Conservation (phyloP, 2,329 filamentous ascomycete genomes). For the Stemphylium beticola region DNA sequence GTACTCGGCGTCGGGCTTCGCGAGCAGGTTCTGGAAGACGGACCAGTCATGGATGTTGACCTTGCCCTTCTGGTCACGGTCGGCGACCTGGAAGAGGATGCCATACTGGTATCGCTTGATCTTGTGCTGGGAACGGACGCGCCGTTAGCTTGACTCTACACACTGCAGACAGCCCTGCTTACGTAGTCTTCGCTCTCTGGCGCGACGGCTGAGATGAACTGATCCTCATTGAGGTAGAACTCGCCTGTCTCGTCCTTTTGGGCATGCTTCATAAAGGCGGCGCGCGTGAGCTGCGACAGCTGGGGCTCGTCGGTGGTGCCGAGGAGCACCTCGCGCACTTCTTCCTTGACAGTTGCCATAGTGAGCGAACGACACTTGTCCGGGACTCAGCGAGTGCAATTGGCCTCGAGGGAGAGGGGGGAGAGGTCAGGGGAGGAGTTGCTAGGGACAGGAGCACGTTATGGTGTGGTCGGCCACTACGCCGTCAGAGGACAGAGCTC, state of each 20-base stretch:
- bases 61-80: constrained; percentile 74
- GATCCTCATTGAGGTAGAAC: constrained; percentile 78
- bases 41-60: constrained; percentile 86
- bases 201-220: constrained; percentile 90
- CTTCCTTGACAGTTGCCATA: constrained; percentile 72
- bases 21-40: constrained; percentile 90
- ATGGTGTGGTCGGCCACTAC: constrained; percentile 28
- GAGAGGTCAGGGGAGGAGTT: constrained; percentile 19
- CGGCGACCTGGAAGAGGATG: constrained; percentile 90
- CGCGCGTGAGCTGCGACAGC: constrained; percentile 75
- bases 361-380: constrained; percentile 19
- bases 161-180: constrained; percentile 51
- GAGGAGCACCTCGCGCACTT: constrained; percentile 65
- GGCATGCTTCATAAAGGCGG: constrained; percentile 78
- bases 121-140: constrained; percentile 73
- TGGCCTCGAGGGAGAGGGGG: constrained; percentile 23
- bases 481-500: constrained; percentile 27
- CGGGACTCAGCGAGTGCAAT: constrained; percentile 33
- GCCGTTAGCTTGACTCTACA: constrained; percentile 38
- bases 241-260: constrained; percentile 78
- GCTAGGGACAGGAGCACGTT: constrained; percentile 19
- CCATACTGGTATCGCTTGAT: constrained; percentile 96
- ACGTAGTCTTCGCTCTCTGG: constrained; percentile 90
- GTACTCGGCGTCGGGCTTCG: constrained; percentile 96
- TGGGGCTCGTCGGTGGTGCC: constrained; percentile 65